Conservation (phyloP, 2,329 filamentous ascomycete species). For the Karstenula rhodostoma region DNA sequence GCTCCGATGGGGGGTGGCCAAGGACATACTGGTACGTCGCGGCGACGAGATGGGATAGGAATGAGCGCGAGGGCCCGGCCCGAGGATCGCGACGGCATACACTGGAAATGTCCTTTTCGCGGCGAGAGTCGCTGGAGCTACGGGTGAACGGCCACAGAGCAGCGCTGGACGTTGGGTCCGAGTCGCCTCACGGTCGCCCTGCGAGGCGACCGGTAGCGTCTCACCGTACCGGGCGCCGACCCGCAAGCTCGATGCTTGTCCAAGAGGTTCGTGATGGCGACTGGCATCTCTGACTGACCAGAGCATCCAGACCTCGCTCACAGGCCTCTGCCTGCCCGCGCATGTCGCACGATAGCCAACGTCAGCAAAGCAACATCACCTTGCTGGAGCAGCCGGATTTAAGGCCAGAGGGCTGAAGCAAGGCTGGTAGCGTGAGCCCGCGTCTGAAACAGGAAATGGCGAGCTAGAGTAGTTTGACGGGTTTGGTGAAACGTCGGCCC, state of each 20-base stretch:
- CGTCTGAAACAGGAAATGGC: conserved; percentile 17
- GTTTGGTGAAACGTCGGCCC: conserved; percentile 19
- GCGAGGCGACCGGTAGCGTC: not conserved
- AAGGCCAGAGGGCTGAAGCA: conserved; percentile 6
- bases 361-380: conserved; percentile 8
- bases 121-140: not conserved
- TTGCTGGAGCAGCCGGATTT: conserved; percentile 6
- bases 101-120: not conserved
- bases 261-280: not conserved
- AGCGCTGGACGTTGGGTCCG: not conserved
- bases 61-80: not conserved
- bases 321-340: conserved; percentile 10
- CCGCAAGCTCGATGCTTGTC: not conserved
- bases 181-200: not conserved
- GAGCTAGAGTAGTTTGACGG: conserved; percentile 11
- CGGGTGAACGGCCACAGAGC: not conserved
- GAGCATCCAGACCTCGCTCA: conserved; percentile 10
- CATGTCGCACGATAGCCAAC: conserved; percentile 14
- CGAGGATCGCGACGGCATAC: not conserved
- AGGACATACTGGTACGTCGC: not conserved
- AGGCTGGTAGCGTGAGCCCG: not conserved
- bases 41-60: not conserved
- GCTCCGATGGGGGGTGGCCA: not conserved
- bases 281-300: conserved; percentile 16
- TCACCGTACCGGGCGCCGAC: not conserved